These are phyloP conservation scores for Stereum hirsutum DNA, from an alignment of 1,284 basidiomycete genomes.

Conservation along the genomic window DNA sequence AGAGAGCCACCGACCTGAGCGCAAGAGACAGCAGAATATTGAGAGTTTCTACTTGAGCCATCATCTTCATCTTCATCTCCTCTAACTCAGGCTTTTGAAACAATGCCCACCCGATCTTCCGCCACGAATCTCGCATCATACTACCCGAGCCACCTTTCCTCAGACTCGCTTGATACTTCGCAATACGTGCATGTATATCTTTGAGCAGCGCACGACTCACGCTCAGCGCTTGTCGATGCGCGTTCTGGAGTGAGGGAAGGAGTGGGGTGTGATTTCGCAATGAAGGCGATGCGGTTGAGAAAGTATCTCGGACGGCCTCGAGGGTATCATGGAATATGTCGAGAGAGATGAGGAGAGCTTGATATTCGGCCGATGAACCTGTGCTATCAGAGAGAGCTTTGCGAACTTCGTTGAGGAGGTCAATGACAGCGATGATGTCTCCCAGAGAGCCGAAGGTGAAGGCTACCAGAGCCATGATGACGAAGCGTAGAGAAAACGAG, in stretches of 20 bases:
- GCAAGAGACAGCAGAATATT: slow-evolving; percentile 1
- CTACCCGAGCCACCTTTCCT: neutral
- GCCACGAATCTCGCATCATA: slow-evolving; percentile 2
- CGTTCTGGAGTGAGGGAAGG: neutral
- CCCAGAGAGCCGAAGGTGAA: too few relatives aligned
- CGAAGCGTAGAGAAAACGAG: too few relatives aligned
- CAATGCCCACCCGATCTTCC: slow-evolving; percentile 2
- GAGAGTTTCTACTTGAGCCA: neutral
- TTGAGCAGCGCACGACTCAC: neutral
- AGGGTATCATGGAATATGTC: too few relatives aligned
- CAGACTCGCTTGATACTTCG: neutral
- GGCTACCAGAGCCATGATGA: too few relatives aligned
- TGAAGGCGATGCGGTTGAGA: too few relatives aligned
- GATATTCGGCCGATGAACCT: too few relatives aligned
- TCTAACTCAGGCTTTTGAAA: neutral
- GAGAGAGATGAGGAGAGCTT: too few relatives aligned
- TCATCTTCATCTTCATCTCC: neutral
- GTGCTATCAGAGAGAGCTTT: too few relatives aligned
- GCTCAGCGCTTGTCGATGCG: neutral
- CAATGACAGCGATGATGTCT: too few relatives aligned
- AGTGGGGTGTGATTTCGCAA: too few relatives aligned
- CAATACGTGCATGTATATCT: neutral
- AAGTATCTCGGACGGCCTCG: too few relatives aligned
- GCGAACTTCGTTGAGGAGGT: too few relatives aligned
- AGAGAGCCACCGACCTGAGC: neutral